These are phyloP conservation scores for Rehmannia glutinosa DNA, from an alignment of 257 asterid genomes.

Conservation along the genomic window DNA sequence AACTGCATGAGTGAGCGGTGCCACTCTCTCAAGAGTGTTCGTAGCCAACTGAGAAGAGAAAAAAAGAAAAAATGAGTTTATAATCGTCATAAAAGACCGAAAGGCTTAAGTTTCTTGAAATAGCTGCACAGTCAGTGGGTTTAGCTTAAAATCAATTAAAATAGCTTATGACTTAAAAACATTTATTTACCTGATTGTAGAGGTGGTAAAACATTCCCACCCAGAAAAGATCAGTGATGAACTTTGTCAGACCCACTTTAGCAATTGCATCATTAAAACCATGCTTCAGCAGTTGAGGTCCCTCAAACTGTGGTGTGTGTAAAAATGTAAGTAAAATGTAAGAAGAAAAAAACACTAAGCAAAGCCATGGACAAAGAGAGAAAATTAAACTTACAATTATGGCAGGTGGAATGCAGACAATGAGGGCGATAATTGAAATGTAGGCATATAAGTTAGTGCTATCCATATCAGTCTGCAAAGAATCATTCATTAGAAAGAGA, in stretches of 20 bases:
- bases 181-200: slow-evolving; percentile 80
- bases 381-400: slow-evolving; percentile 17
- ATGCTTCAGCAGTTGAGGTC: slow-evolving; percentile 65
- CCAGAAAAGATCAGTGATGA: slow-evolving; percentile 90
- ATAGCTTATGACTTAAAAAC: neutral
- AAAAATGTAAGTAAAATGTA: neutral
- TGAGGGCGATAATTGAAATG: slow-evolving; percentile 31
- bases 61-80: neutral
- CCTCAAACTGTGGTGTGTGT: slow-evolving; percentile 56
- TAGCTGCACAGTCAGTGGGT: no score
- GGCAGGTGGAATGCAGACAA: slow-evolving; percentile 73
- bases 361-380: neutral
- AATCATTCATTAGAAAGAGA: neutral
- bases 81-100: neutral
- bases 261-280: slow-evolving; percentile 90
- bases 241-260: slow-evolving; percentile 85
- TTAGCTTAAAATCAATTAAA: neutral
- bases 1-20: slow-evolving; percentile 97
- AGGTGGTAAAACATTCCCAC: slow-evolving; percentile 99
- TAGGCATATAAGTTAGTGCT: slow-evolving; percentile 90
- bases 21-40: slow-evolving; percentile 99
- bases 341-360: neutral
- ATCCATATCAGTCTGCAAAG: slow-evolving; percentile 38
- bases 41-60: slow-evolving; percentile 70
- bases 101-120: no score